These are phyloP conservation scores for Panicum virgatum DNA, from an alignment of 202 grass and related monocot genomes.

Conservation along the genomic window DNA sequence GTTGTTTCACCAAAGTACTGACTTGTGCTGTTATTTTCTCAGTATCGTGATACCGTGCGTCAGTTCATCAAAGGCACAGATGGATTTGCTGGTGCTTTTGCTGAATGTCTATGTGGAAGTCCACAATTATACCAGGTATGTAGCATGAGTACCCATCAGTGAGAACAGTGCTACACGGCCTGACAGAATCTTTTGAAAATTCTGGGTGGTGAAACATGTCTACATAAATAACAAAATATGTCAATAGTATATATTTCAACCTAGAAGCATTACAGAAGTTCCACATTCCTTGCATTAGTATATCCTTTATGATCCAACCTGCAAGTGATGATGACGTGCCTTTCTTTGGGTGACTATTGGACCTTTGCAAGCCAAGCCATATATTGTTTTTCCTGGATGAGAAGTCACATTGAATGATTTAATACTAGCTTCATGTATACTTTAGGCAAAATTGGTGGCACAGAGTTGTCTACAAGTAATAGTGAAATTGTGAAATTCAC, in stretches of 20 bases:
- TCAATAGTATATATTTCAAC: neutral
- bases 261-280: neutral
- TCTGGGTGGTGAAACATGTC: neutral
- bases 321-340: neutral
- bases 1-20: constrained; percentile 19
- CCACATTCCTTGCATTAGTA: neutral
- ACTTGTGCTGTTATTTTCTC: constrained; percentile 34
- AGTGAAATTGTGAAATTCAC: constrained; percentile 21
- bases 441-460: neutral
- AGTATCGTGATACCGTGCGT: constrained; percentile 91
- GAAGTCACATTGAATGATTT: neutral
- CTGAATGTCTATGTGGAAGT: constrained; percentile 92
- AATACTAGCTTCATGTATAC: neutral
- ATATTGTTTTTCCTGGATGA: neutral
- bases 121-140: constrained; percentile 91
- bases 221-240: neutral
- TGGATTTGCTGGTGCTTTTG: constrained; percentile 94
- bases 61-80: constrained; percentile 98
- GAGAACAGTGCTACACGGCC: neutral
- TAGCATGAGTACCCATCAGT: constrained; percentile 10
- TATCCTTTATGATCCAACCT: constrained; percentile 1
- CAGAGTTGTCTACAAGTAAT: neutral
- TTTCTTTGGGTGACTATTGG: neutral
- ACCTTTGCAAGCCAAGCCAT: neutral
- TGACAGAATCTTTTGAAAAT: constrained; percentile 1